Percentiles rank a stretch among this genome's conserved stretches.
Conservation (phyloP, 257 asterid species). For the Plantago ovata region DNA sequence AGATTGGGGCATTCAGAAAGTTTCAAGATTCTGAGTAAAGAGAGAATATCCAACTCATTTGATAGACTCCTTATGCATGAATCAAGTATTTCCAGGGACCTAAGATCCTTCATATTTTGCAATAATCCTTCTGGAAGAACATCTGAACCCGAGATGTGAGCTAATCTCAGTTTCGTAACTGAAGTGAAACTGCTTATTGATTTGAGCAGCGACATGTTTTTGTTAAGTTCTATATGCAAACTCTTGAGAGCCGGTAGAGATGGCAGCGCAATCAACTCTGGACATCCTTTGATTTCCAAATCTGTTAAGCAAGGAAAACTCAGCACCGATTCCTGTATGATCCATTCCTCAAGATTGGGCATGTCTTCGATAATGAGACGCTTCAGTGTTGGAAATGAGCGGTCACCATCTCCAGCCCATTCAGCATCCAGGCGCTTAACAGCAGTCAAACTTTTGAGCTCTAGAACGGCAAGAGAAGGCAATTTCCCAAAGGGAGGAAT, state of each 20-base stretch:
- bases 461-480: conserved; percentile 13
- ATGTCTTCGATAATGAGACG: neutral
- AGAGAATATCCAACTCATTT: conserved; percentile 14
- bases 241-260: neutral
- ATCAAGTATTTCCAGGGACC: neutral
- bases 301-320: conserved; percentile 10
- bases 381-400: conserved; percentile 21
- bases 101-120: conserved; percentile 8
- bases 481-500: conserved; percentile 24
- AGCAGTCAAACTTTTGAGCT: neutral
- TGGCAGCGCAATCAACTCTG: conserved; percentile 15
- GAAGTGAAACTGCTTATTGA: conserved; percentile 8
- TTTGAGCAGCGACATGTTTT: neutral
- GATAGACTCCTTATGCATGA: conserved; percentile 2
- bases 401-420: conserved; percentile 14
- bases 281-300: fast-evolving
- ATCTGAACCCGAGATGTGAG: neutral
- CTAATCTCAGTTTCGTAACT: neutral
- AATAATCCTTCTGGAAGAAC: conserved; percentile 16
- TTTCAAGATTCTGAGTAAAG: neutral
- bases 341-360: conserved; percentile 24
- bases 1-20: neutral
- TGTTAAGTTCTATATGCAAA: neutral
- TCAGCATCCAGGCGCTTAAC: conserved; percentile 14
- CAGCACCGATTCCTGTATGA: neutral